These are phyloP conservation scores for Arabidopsis arenosa DNA, from an alignment of 345 rosid genomes.

Conservation along the genomic window DNA sequence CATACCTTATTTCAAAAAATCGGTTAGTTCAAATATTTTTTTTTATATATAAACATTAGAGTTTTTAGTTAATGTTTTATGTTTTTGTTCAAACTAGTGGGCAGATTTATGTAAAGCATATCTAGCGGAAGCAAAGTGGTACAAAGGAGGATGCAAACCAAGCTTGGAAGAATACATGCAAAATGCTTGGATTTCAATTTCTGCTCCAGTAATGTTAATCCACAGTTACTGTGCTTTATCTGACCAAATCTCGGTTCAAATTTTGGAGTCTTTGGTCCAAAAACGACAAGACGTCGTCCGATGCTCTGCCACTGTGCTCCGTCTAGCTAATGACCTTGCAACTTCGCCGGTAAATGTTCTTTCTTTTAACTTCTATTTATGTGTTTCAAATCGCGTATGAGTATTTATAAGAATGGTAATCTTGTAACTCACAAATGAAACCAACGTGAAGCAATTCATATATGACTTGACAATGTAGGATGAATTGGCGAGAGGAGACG, in stretches of 20 bases:
- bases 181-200: slow-evolving; percentile 46
- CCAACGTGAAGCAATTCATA: too few relatives aligned
- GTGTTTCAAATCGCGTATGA: too few relatives aligned
- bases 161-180: slow-evolving; percentile 48
- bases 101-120: slow-evolving; percentile 46
- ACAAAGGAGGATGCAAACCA: slow-evolving; percentile 45
- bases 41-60: too few relatives aligned
- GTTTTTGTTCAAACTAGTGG: slow-evolving; percentile 44
- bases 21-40: slow-evolving; percentile 18
- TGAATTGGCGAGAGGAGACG: slow-evolving; percentile 39
- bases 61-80: too few relatives aligned
- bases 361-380: not conserved
- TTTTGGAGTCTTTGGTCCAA: slow-evolving; percentile 9
- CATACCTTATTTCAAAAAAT: slow-evolving; percentile 27
- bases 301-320: slow-evolving; percentile 36
- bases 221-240: slow-evolving; percentile 34
- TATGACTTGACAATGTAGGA: slow-evolving; percentile 15
- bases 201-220: slow-evolving; percentile 1
- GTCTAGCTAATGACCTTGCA: slow-evolving; percentile 48
- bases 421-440: too few relatives aligned
- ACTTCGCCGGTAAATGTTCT: slow-evolving; percentile 48
- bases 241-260: slow-evolving; percentile 31
- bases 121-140: slow-evolving; percentile 58
- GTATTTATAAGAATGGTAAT: too few relatives aligned
- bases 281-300: slow-evolving; percentile 17